Conservation (phyloP, 495 filamentous ascomycete species). For the Neurospora pannonica region DNA sequence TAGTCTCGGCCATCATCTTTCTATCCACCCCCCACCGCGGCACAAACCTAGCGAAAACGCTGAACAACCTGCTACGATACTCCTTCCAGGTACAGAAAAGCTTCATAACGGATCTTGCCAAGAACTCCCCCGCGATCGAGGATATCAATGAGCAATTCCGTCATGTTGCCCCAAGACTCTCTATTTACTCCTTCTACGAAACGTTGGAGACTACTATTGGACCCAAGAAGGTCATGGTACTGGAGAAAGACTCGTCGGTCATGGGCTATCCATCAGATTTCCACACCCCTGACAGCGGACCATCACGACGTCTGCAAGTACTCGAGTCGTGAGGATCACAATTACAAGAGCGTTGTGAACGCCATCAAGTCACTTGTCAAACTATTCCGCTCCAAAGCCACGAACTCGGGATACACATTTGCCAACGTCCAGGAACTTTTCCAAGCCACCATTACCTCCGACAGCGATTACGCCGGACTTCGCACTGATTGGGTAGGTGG, state of each 20-base stretch:
- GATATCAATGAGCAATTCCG: slow-evolving; percentile 43
- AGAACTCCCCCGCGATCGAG: slow-evolving; percentile 25
- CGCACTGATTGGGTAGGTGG: slow-evolving; percentile 27
- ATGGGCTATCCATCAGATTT: slow-evolving; percentile 37
- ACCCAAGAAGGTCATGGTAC: slow-evolving; percentile 22
- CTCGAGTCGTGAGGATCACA: slow-evolving; percentile 26
- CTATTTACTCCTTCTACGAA: slow-evolving; percentile 43
- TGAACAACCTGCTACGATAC: slow-evolving; percentile 24
- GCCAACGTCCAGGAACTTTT: background rate
- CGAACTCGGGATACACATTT: slow-evolving; percentile 9
- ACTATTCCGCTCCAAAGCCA: background rate
- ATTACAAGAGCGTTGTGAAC: slow-evolving; percentile 33
- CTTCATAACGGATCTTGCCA: slow-evolving; percentile 35
- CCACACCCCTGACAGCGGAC: slow-evolving; percentile 33
- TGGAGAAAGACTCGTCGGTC: slow-evolving; percentile 36
- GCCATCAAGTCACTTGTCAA: slow-evolving; percentile 18
- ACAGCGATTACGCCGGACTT: slow-evolving; percentile 29
- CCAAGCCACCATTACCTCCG: slow-evolving; percentile 12
- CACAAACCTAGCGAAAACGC: slow-evolving; percentile 28
- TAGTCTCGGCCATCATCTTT: slow-evolving; percentile 33
- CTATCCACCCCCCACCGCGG: slow-evolving; percentile 43
- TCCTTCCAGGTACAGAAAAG: slow-evolving; percentile 9
- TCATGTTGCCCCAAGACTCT: slow-evolving; percentile 23
- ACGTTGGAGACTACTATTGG: slow-evolving; percentile 27
- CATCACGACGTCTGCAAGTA: slow-evolving; percentile 44